These are phyloP conservation scores for Colletotrichum liriopes DNA, from an alignment of 2,329 filamentous ascomycete genomes.

Conservation along the genomic window DNA sequence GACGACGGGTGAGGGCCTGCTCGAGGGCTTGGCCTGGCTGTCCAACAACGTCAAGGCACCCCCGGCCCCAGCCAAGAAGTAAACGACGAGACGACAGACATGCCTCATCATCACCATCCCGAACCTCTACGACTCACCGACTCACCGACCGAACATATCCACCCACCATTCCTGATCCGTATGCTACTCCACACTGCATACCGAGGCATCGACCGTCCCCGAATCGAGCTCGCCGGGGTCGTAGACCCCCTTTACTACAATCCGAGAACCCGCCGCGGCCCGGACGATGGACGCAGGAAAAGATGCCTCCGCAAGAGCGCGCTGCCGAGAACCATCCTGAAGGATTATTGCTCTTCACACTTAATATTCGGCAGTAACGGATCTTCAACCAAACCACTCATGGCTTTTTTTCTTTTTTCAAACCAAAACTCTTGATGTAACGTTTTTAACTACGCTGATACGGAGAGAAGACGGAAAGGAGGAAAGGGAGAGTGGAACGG, in stretches of 20 bases:
- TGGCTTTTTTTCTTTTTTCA: slow-evolving; percentile 20
- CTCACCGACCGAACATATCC: neutral
- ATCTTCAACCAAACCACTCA: neutral
- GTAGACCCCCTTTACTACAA: neutral
- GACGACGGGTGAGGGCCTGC: slow-evolving; percentile 84
- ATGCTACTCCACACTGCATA: slow-evolving; percentile 14
- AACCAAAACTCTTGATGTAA: slow-evolving; percentile 25
- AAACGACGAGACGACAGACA: slow-evolving; percentile 46
- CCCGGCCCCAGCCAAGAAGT: slow-evolving; percentile 70
- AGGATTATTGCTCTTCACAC: slow-evolving; percentile 1
- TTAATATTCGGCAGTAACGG: slow-evolving; percentile 10
- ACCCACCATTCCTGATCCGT: slow-evolving; percentile 10
- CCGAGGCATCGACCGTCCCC: slow-evolving; percentile 18
- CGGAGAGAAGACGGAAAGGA: slow-evolving; percentile 8
- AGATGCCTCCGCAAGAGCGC: slow-evolving; percentile 22
- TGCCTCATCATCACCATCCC: slow-evolving; percentile 11
- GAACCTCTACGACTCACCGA: slow-evolving; percentile 18
- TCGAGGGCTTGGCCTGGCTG: slow-evolving; percentile 87
- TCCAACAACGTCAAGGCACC: slow-evolving; percentile 86
- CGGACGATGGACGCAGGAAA: slow-evolving; percentile 20
- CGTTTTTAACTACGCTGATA: slow-evolving; percentile 32
- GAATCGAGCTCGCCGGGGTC: slow-evolving; percentile 6
- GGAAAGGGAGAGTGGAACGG: neutral
- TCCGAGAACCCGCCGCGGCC: neutral
- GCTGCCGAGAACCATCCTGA: neutral